Evolutionary conservation across 108 stramenopile genomes (phyloP), one percentile per base, ranked within the genome.

Genomic region (Cylindrotheca closterium): DNA sequence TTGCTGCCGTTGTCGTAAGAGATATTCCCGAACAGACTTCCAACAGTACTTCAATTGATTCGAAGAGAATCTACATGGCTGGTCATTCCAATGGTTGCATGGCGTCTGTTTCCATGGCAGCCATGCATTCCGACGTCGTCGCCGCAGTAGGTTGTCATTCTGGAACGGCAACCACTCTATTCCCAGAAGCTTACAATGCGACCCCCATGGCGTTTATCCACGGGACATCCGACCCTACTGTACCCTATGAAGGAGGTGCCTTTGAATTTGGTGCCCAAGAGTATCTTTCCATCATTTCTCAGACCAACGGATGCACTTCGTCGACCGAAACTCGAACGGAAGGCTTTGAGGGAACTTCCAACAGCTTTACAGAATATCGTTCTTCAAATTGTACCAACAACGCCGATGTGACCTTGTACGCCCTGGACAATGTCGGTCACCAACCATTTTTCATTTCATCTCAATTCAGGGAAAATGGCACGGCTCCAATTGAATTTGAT

Each of bases 11-110:
- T 7, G 10, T 42, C 15, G 7, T 15, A 10, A 7, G 37, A 42
- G 37, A 42, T 42, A 15, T 29, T n/a, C 7, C 62, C 62, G n/a
- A 10, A 7, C 37, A 42, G 15, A 42, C 37, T 10, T 42, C 30
- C 30, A 28, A 42, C 30, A 25, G 21, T 18, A 22, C 49, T 15
- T 3, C 55, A 4, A 62, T 74, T 27, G 73, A 74, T 74, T 30
- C 32, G 18, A 28, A 30, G 2, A 58, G 73, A 3, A 68, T 74
- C 0, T 74, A 74, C 60, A 68, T 74, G 66, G 60, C 73, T 15
- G 73, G 73, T 3, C 73, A 74, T 63, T 68, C 67, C 52, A 74
- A 74, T 69, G 73, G 73, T 12, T 74, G 73, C 23, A 47, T 68
- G 0, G 47, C 55, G 12, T 22, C 52, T 42, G 19, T 74, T 3